Base-by-base conservation (phyloP, 352 stramenopile species). In the Pythium vanterpoolii region DNA sequence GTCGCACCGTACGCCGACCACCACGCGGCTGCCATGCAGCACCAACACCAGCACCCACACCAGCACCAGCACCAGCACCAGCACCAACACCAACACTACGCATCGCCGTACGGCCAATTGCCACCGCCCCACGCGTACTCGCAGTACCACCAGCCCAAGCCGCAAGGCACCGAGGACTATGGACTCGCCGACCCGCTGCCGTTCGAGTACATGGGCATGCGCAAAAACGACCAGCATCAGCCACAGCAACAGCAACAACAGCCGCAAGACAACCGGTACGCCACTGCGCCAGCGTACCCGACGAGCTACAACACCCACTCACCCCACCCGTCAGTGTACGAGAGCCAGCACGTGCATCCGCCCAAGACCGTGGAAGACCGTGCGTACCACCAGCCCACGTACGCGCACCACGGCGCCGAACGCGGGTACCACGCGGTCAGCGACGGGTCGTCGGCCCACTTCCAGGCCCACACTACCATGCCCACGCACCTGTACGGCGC, bases 191-290 rank as follows among this genome's bases (percentile, higher is more conserved):
- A 93, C 53, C 83, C 83, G 23, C 62, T 93, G 3, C 83, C 83
- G 0, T 93, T 93, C 56, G 81, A 93, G 55, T 93, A 93, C 66
- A 78, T 78, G 57, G 78, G 76, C 58, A 72, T 78, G 57, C 80
- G 76, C 61, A 76, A 76, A 55, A 58, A 68, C 49, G 18, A 38
- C 46, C 34, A 39, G 47, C 47, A 18, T 30, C 43, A 56, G 34
- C 33, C 11, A 38, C 33, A 38, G 33, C 33, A 9, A 38, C 33
- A 38, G 33, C 33, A 38, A n/a, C n/a, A n/a, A n/a, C 30, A 39
- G 47, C 47, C 30, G 39, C 44, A 56, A 30, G 26, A 76, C 40
- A 51, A 62, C 53, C 56, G 56, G 16, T 64, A 67, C 58, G 30
- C 45, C 0, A 27, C 7, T 16, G 36, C 46, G 10, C 47, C 26